Percentiles rank a stretch among this genome's conserved stretches.
phyloP scores from a whole-genome alignment of 2,329 filamentous ascomycete genomes.

The Pseudogymnoascus sp. region DNA sequence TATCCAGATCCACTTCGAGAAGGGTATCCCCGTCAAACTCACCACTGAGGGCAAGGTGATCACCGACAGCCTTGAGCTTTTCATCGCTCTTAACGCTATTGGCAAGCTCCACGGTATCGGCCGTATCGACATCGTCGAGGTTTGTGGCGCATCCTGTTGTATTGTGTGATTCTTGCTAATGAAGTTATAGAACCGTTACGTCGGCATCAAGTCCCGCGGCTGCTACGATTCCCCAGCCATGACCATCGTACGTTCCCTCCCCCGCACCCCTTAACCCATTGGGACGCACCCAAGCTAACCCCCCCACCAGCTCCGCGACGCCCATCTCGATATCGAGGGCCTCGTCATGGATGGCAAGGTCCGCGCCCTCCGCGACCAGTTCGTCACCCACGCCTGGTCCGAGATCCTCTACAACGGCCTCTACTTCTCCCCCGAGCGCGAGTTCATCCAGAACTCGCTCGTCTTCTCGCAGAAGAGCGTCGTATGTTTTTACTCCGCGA shows the following conservation, averaged over 20 bases:
- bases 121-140: constrained; percentile 76
- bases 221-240: constrained; percentile 67
- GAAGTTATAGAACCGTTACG: constrained; percentile 51
- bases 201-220: constrained; percentile 71
- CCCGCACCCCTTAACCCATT: constrained; percentile 15
- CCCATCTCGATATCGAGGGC: constrained; percentile 52
- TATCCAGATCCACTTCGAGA: constrained; percentile 64
- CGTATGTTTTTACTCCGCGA: constrained; percentile 9
- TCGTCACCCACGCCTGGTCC: constrained; percentile 58
- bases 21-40: constrained; percentile 66
- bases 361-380: constrained; percentile 62
- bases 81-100: constrained; percentile 64
- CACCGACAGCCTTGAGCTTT: constrained; percentile 65
- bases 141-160: constrained; percentile 46
- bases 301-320: constrained; percentile 22
- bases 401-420: constrained; percentile 54
- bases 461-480: constrained; percentile 52
- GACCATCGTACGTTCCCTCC: constrained; percentile 30
- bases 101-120: constrained; percentile 67
- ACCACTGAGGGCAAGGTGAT: constrained; percentile 48
- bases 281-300: constrained; percentile 12
- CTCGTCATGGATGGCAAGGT: constrained; percentile 63
- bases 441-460: constrained; percentile 62
- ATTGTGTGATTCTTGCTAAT: background rate
- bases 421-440: constrained; percentile 62